A percentile compares a stretch with the other conserved stretches of the same genome.
phyloP scores from a whole-genome alignment of 176 grass and related monocot genomes.

The Zoysia japonica region DNA sequence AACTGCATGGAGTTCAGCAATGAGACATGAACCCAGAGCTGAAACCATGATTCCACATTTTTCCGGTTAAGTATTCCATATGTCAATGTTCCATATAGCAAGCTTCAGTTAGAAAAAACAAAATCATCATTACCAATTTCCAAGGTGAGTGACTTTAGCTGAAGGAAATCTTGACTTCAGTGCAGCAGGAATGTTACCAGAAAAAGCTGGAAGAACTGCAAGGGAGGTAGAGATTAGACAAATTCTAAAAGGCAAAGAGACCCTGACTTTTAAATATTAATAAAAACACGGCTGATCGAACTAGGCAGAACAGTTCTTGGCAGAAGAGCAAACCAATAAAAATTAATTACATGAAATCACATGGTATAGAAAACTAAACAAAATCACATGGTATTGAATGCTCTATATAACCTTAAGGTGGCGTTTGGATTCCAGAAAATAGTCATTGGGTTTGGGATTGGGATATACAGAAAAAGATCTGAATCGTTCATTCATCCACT shows the following conservation, averaged over 20 bases:
- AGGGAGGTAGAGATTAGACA: conserved; percentile 17
- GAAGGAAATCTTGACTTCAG: conserved; percentile 65
- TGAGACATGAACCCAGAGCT: background rate
- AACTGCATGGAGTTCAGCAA: background rate
- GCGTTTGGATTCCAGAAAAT: no score
- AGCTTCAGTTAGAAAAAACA: conserved; percentile 31
- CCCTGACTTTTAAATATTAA: background rate
- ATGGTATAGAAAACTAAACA: background rate
- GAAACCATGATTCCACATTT: conserved; percentile 15
- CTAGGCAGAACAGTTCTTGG: background rate
- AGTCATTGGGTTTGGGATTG: no score
- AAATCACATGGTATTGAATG: background rate
- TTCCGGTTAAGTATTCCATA: background rate
- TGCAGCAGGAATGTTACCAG: conserved; percentile 64
- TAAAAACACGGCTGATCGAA: background rate
- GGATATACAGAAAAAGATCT: no score
- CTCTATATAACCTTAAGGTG: background rate
- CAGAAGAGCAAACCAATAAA: background rate
- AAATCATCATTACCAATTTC: conserved; percentile 57
- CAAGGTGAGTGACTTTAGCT: conserved; percentile 74
- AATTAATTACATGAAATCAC: conserved; percentile 8
- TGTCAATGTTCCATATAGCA: background rate
- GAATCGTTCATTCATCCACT: no score
- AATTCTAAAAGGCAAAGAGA: background rate
- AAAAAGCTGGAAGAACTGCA: conserved; percentile 86